Evolutionary conservation across 768 basidiomycete species (phyloP), one percentile per base, ranked within the genome.

Genomic region (Pilatotrama ljubarskyi): DNA sequence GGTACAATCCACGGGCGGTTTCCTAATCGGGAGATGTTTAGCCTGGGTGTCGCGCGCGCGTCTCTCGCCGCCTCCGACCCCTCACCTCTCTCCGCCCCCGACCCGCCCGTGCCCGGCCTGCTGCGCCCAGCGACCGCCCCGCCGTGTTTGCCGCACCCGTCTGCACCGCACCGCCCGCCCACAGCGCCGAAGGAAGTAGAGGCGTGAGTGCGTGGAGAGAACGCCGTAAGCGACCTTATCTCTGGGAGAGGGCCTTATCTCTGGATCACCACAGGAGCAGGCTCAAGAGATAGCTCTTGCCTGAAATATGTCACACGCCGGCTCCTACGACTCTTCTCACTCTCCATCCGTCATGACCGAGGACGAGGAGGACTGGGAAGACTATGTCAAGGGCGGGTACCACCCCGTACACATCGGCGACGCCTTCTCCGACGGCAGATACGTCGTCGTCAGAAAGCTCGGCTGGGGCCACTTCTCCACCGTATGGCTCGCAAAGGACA

Each of bases 321-420:
- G 68, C 55, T 72, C 70, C 43, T 70, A 70, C 69, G 69, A 83
- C 78, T 87, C 88, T 64, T 88, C 86, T 74, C 82, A 76, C 79
- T 86, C 77, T 77, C 83, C 77, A 71, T 90, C 88, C 73, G 81
- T 90, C 80, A 88, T 90, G 87, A 90, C 89, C 49, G 90, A 92
- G 78, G 90, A 93, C 77, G 91, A 92, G 74, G 93, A 96, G 75
- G 93, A 95, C 70, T 90, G 89, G 82, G 93, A 95, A 76, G 93
- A 95, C 74, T 90, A 86, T 70, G 71, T 75, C 64, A 73, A 73
- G 73, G 76, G 91, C 58, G 91, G 91, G 35, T 93, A 93, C 72
- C 91, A 93, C 69, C 91, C 94, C n/a, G 92, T 97, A 49, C 90
- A 93, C 73, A 93, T 98, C 61, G 94, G 95, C 65, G 95, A 98